Conservation (phyloP, 495 filamentous ascomycete genomes). For the Penicillium coprophilum region DNA sequence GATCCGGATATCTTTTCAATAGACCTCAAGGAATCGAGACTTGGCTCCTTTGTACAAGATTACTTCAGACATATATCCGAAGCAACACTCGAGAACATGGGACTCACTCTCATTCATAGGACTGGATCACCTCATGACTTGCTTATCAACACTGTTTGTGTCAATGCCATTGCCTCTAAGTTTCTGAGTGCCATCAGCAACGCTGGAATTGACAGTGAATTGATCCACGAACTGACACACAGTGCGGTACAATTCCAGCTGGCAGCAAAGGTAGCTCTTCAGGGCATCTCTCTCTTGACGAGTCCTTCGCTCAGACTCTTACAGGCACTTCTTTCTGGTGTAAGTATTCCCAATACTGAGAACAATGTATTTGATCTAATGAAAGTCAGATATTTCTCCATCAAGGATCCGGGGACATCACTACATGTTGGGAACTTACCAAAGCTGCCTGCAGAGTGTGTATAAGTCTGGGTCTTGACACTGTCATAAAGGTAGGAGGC, state of each 20-base stretch:
- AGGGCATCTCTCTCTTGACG: neutral
- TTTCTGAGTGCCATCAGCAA: neutral
- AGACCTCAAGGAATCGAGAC: neutral
- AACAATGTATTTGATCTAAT: neutral
- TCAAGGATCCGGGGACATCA: neutral
- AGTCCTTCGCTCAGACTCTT: neutral
- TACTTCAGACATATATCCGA: neutral
- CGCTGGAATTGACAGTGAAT: neutral
- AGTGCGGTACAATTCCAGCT: neutral
- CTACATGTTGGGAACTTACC: neutral
- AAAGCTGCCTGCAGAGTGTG: neutral
- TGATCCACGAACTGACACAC: neutral
- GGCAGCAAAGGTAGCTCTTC: neutral
- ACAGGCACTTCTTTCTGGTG: neutral
- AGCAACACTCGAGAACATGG: neutral
- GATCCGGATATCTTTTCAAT: neutral
- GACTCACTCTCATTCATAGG: neutral
- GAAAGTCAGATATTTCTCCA: neutral
- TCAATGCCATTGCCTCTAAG: neutral
- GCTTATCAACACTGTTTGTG: neutral
- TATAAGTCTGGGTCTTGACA: neutral
- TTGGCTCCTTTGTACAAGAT: neutral
- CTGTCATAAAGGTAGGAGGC: neutral
- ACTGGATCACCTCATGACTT: neutral
- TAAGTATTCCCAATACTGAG: neutral